Conservation (phyloP, 352 stramenopile species). For the Phytophthora litchii region DNA sequence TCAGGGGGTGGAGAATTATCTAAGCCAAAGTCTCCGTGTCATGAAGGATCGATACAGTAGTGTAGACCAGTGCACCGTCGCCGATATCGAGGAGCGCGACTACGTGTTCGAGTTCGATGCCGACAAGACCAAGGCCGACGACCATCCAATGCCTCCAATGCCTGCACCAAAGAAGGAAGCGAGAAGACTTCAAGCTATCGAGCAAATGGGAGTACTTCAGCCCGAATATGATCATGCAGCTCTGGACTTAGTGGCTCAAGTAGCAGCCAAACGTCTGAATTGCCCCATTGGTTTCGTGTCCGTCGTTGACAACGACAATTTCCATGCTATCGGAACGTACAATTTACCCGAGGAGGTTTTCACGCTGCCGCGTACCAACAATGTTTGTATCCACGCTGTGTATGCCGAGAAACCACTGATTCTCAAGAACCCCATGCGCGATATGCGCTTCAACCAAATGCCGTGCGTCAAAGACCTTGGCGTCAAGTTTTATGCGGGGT, state of each 20-base stretch:
- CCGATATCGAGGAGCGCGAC: slow-evolving; percentile 45
- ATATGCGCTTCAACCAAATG: slow-evolving; percentile 76
- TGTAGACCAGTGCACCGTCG: slow-evolving; percentile 24
- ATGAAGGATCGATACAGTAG: slow-evolving; percentile 39
- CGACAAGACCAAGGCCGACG: slow-evolving; percentile 25
- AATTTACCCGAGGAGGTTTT: slow-evolving; percentile 31
- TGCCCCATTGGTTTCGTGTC: slow-evolving; percentile 71
- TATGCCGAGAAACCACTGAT: slow-evolving; percentile 71
- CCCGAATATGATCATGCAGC: slow-evolving; percentile 52
- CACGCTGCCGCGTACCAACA: slow-evolving; percentile 47
- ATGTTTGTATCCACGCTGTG: slow-evolving; percentile 58
- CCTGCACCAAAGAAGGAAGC: slow-evolving; percentile 47
- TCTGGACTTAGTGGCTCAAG: slow-evolving; percentile 63
- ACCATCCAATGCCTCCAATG: slow-evolving; percentile 56
- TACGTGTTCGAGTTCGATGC: slow-evolving; percentile 54
- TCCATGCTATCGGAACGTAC: slow-evolving; percentile 60
- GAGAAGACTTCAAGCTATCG: slow-evolving; percentile 46
- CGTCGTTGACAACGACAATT: slow-evolving; percentile 55
- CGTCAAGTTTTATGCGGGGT: slow-evolving; percentile 79
- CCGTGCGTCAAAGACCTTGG: slow-evolving; percentile 47
- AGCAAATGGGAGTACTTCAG: slow-evolving; percentile 48
- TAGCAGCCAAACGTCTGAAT: slow-evolving; percentile 60
- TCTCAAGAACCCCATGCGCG: slow-evolving; percentile 68
- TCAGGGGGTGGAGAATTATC: slow-evolving; percentile 47
- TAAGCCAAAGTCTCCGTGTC: slow-evolving; percentile 46